Conservation (phyloP, 2,329 filamentous ascomycete genomes). For the Penicillium sp. region DNA sequence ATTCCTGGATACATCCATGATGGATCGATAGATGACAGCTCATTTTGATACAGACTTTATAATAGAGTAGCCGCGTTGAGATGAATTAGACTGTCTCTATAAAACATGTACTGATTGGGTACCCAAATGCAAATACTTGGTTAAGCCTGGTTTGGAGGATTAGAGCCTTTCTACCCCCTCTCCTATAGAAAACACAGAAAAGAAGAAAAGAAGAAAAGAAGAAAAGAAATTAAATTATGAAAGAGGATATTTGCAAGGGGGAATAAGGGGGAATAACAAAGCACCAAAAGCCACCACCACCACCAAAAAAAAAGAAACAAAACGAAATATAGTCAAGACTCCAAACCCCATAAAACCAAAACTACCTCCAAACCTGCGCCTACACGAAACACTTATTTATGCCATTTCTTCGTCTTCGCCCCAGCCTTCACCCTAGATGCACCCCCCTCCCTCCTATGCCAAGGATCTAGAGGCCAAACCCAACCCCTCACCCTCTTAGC, state of each 20-base stretch:
- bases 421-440: conserved; percentile 25
- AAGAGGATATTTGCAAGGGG: not conserved
- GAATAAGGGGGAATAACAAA: conserved; percentile 8
- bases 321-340: not conserved
- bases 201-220: not conserved
- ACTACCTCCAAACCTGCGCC: not conserved
- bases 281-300: not conserved
- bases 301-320: not conserved
- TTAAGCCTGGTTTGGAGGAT: too few species aligned
- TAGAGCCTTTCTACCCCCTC: too few species aligned
- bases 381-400: conserved; percentile 28
- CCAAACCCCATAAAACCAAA: not conserved
- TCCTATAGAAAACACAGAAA: not conserved
- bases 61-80: too few species aligned
- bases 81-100: too few species aligned
- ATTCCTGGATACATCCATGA: not conserved
- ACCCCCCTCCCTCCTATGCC: conserved; percentile 56
- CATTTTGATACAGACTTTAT: not conserved
- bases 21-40: not conserved
- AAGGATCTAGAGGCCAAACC: conserved; percentile 61
- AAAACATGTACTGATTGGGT: too few species aligned
- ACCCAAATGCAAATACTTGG: too few species aligned
- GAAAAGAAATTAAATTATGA: conserved; percentile 12
- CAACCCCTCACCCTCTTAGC: conserved; percentile 61
- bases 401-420: conserved; percentile 35